phyloP scores from a whole-genome alignment of 1,284 basidiomycete species.

The Schizopora paradoxa region DNA sequence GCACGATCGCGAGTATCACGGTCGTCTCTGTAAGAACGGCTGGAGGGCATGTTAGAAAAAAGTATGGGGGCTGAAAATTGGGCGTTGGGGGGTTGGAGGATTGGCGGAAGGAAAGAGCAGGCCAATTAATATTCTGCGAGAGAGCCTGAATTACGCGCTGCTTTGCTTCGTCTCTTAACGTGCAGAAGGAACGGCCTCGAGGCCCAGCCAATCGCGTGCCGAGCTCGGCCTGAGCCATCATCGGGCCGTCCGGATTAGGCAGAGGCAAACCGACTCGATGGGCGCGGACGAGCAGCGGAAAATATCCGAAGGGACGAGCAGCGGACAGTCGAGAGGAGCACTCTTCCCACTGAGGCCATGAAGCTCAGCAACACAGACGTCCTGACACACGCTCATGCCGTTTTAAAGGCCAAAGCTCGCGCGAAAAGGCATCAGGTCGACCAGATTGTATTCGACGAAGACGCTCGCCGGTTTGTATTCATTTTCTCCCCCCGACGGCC shows the following conservation, averaged over 20 bases:
- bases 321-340: too few relatives aligned
- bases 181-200: too few relatives aligned
- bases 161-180: too few relatives aligned
- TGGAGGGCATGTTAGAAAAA: neutral
- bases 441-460: slow-evolving; percentile 73
- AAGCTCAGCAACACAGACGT: slow-evolving; percentile 45
- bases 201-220: too few relatives aligned
- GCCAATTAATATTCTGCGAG: slow-evolving; percentile 1
- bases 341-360: too few relatives aligned
- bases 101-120: slow-evolving; percentile 1
- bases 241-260: too few relatives aligned
- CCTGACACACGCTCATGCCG: slow-evolving; percentile 56
- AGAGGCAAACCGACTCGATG: too few relatives aligned
- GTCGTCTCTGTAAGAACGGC: neutral
- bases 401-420: slow-evolving; percentile 56
- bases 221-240: too few relatives aligned
- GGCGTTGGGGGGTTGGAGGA: neutral
- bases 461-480: slow-evolving; percentile 55
- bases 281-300: slow-evolving; percentile 18
- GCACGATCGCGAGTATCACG: too few relatives aligned
- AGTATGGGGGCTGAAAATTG: neutral
- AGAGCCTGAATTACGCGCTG: too few relatives aligned
- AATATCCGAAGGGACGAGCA: too few relatives aligned
- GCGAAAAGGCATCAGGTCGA: slow-evolving; percentile 55
- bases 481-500: slow-evolving; percentile 12